Evolutionary conservation across 2,329 filamentous ascomycete genomes (phyloP).

Genomic region (Pseudogymnoascus sp.): DNA sequence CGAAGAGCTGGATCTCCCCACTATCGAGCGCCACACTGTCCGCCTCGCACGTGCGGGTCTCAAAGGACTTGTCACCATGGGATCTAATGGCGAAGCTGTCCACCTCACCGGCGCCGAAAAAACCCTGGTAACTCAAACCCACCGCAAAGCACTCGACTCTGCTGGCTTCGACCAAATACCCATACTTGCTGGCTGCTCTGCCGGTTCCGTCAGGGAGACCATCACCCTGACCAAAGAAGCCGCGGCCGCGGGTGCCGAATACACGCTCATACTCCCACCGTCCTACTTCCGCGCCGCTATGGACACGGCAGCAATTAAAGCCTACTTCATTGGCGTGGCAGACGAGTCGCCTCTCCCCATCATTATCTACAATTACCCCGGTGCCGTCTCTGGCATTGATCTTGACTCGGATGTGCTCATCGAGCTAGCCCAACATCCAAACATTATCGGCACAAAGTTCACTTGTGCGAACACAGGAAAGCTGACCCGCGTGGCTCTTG

Average conservation of each 20-base stretch:
- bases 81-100: constrained; percentile 84
- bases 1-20: constrained; percentile 74
- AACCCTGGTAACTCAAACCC: constrained; percentile 64
- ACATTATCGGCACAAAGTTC: constrained; percentile 85
- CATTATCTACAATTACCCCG: constrained; percentile 86
- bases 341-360: constrained; percentile 70
- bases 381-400: constrained; percentile 78
- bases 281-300: constrained; percentile 74
- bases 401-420: constrained; percentile 86
- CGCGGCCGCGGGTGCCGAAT: constrained; percentile 65
- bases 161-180: constrained; percentile 71
- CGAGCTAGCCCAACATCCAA: constrained; percentile 68
- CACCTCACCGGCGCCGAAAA: constrained; percentile 77
- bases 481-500: constrained; percentile 71
- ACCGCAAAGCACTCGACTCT: constrained; percentile 72
- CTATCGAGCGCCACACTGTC: constrained; percentile 73
- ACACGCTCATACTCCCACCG: constrained; percentile 70
- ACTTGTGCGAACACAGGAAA: constrained; percentile 89
- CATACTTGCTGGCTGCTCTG: constrained; percentile 74
- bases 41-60: constrained; percentile 71
- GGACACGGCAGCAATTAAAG: constrained; percentile 63
- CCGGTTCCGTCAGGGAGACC: constrained; percentile 75
- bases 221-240: constrained; percentile 65
- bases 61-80: constrained; percentile 77
- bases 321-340: constrained; percentile 61